phyloP scores from a whole-genome alignment of 768 basidiomycete genomes.

The Arthromyces matolae region DNA sequence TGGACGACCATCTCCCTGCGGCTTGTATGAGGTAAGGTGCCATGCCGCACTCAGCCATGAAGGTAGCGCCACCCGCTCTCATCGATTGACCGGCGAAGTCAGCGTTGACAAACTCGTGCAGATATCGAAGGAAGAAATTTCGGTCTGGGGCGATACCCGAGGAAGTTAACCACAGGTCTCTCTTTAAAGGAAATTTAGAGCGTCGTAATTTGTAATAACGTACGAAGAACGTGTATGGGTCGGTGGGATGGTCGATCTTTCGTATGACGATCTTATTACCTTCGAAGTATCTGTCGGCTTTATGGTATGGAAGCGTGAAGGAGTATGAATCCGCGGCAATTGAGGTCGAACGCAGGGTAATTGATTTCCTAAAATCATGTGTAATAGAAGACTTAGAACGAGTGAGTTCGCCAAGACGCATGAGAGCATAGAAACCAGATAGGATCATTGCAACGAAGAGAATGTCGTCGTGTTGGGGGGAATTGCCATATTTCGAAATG shows the following conservation, averaged over 20 bases:
- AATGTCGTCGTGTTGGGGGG: not conserved
- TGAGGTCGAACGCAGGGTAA: not conserved
- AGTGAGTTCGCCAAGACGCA: conserved; percentile 14
- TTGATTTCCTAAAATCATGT: conserved; percentile 7
- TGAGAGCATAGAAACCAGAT: conserved; percentile 7
- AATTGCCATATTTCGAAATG: not conserved
- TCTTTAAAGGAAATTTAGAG: not conserved
- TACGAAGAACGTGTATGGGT: not conserved
- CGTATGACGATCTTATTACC: not conserved
- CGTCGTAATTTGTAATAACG: not conserved
- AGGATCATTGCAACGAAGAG: conserved; percentile 2
- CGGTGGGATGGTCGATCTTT: not conserved
- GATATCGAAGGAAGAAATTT: not conserved
- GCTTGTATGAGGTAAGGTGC: not conserved
- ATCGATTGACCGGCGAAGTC: not conserved
- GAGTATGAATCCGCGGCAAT: conserved; percentile 1
- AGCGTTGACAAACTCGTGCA: not conserved
- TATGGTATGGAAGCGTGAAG: conserved; percentile 15
- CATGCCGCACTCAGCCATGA: not conserved
- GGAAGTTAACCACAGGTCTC: not conserved
- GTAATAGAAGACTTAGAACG: conserved; percentile 17
- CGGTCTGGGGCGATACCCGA: not conserved
- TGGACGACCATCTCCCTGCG: not conserved
- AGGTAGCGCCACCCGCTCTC: not conserved
- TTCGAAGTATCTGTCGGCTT: conserved; percentile 18